phyloP scores from a whole-genome alignment of 1,284 basidiomycete species.

The Malassezia nana region DNA sequence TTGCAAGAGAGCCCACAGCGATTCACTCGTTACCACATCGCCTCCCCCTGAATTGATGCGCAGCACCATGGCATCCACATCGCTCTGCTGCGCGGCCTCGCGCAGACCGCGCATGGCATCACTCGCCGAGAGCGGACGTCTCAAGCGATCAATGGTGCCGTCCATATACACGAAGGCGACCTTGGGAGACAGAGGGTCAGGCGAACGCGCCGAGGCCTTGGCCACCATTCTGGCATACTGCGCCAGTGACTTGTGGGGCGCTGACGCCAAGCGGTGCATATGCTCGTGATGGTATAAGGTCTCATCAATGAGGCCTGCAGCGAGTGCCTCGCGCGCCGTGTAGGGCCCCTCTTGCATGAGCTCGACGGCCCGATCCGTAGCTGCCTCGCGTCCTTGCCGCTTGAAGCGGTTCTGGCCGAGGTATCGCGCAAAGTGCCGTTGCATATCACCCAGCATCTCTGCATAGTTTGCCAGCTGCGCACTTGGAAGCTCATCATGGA shows the following conservation, averaged over 20 bases:
- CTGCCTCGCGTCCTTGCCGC: conserved; percentile 21
- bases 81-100: conserved; percentile 49
- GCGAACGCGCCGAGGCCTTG: background rate
- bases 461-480: conserved; percentile 37
- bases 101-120: conserved; percentile 49
- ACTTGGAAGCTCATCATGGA: conserved; percentile 28
- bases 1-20: conserved; percentile 50
- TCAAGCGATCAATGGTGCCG: conserved; percentile 45
- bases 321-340: conserved; percentile 43
- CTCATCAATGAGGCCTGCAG: conserved; percentile 48
- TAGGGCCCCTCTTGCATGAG: conserved; percentile 48
- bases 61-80: conserved; percentile 49
- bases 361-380: conserved; percentile 35
- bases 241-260: conserved; percentile 24
- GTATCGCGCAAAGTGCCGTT: conserved; percentile 26
- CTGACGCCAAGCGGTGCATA: background rate
- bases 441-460: conserved; percentile 41
- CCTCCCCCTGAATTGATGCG: conserved; percentile 51
- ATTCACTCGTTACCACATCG: conserved; percentile 50
- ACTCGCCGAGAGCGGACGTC: conserved; percentile 42
- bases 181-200: conserved; percentile 10
- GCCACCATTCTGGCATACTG: conserved; percentile 31
- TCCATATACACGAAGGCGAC: conserved; percentile 50
- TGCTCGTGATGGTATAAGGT: conserved; percentile 34
- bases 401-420: conserved; percentile 35